Percentiles rank a stretch among this genome's conserved stretches.
Evolutionary conservation across 805 yeast species (phyloP).

Genomic region (Sugiyamaella valdiviana): DNA sequence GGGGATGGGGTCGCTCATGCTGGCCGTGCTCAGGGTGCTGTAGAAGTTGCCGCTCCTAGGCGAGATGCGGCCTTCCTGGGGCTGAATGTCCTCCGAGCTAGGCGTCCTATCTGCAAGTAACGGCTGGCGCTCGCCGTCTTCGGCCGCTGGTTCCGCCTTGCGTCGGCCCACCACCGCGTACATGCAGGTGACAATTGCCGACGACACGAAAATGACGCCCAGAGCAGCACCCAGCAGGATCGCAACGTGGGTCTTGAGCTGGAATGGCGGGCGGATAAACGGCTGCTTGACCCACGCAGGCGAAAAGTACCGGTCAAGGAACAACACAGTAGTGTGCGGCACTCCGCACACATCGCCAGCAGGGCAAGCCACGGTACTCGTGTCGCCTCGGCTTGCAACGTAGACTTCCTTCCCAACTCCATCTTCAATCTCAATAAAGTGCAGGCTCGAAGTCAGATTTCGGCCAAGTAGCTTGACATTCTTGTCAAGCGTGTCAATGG

Average conservation of each 20-base stretch:
- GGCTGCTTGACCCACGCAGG: slow-evolving; percentile 30
- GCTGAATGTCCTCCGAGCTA: background rate
- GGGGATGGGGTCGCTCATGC: slow-evolving; percentile 21
- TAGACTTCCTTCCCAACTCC: slow-evolving; percentile 21
- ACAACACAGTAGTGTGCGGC: slow-evolving; percentile 24
- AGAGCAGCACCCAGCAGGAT: slow-evolving; percentile 28
- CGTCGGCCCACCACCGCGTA: slow-evolving; percentile 12
- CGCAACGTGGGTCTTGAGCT: slow-evolving; percentile 28
- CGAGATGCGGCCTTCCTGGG: background rate
- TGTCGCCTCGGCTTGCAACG: slow-evolving; percentile 23
- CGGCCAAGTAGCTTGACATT: slow-evolving; percentile 17
- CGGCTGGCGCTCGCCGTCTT: slow-evolving; percentile 11
- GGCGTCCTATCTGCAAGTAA: slow-evolving; percentile 6
- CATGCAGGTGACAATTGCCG: slow-evolving; percentile 10
- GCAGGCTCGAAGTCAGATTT: slow-evolving; percentile 22
- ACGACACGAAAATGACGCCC: slow-evolving; percentile 22
- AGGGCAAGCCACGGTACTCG: slow-evolving; percentile 18
- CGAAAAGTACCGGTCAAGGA: slow-evolving; percentile 28
- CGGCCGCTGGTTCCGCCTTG: slow-evolving; percentile 4
- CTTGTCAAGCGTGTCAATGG: slow-evolving; percentile 22
- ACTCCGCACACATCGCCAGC: slow-evolving; percentile 6
- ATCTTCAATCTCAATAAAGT: slow-evolving; percentile 22
- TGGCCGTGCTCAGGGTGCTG: background rate
- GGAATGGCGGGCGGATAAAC: slow-evolving; percentile 22
- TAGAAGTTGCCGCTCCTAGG: background rate